phyloP scores from a whole-genome alignment of 2,329 filamentous ascomycete species.

The Fusarium tjaetaba region DNA sequence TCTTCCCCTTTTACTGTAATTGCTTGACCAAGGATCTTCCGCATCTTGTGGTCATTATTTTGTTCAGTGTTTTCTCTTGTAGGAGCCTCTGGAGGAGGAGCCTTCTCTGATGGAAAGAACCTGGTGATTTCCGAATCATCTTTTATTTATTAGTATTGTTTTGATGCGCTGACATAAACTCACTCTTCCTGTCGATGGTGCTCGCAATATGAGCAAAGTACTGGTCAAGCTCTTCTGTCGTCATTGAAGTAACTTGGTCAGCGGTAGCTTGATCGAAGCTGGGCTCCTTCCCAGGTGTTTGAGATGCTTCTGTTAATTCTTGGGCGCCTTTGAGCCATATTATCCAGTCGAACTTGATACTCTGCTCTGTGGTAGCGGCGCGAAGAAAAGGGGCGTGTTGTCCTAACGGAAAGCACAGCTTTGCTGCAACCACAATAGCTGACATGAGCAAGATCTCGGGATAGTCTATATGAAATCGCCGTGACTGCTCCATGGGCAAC shows the following conservation, averaged over 20 bases:
- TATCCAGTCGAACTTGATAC: conserved; percentile 71
- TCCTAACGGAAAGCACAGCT: conserved; percentile 82
- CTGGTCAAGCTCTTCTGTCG: conserved; percentile 67
- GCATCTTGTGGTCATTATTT: conserved; percentile 39
- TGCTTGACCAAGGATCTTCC: conserved; percentile 34
- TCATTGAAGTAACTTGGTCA: conserved; percentile 70
- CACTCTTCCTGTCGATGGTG: conserved; percentile 49
- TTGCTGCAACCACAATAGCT: conserved; percentile 78
- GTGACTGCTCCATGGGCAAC: conserved; percentile 61
- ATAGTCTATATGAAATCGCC: conserved; percentile 63
- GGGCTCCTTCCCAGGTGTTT: conserved; percentile 15
- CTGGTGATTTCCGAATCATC: conserved; percentile 44
- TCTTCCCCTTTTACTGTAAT: conserved; percentile 19
- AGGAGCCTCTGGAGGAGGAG: conserved; percentile 22
- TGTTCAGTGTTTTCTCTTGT: conserved; percentile 39
- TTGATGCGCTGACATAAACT: not conserved
- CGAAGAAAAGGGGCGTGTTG: conserved; percentile 54
- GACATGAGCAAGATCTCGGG: conserved; percentile 81
- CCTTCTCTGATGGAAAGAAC: conserved; percentile 50
- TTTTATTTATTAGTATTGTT: conserved; percentile 26
- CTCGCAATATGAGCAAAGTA: conserved; percentile 64
- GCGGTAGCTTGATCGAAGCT: conserved; percentile 67
- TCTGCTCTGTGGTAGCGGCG: conserved; percentile 20
- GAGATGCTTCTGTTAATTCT: conserved; percentile 20
- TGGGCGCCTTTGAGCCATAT: conserved; percentile 69